These are phyloP conservation scores for Pyrenochaeta sp. DNA, from an alignment of 2,329 filamentous ascomycete genomes.

Conservation along the genomic window DNA sequence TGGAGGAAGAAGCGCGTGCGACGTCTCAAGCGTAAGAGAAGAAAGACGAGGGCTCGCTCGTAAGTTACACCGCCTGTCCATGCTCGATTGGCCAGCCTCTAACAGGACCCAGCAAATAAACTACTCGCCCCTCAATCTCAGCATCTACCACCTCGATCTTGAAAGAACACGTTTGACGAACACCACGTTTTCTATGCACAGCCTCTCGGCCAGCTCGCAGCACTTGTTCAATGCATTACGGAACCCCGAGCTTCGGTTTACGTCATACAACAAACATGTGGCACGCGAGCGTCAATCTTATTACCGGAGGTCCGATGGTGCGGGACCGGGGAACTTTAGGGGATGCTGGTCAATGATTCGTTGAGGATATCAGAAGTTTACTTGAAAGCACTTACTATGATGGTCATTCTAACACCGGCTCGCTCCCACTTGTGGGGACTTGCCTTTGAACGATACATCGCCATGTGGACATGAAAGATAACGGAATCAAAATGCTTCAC, in stretches of 20 bases:
- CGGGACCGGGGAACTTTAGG: conserved; percentile 34
- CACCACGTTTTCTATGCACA: conserved; percentile 34
- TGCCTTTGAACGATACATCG: conserved; percentile 47
- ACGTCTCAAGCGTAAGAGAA: conserved; percentile 99
- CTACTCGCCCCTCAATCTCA: conserved; percentile 55
- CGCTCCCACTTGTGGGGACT: conserved; percentile 28
- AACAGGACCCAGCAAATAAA: conserved; percentile 54
- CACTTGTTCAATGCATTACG: conserved; percentile 30
- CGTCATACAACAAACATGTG: conserved; percentile 34
- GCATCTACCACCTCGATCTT: conserved; percentile 41
- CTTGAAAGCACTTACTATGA: conserved; percentile 38
- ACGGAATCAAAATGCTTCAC: conserved; percentile 48
- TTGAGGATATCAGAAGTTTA: conserved; percentile 46
- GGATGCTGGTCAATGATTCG: conserved; percentile 44
- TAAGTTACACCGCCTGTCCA: no score
- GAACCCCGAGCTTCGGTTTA: conserved; percentile 24
- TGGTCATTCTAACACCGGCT: conserved; percentile 49
- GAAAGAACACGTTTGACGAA: conserved; percentile 37
- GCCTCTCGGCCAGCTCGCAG: conserved; percentile 29
- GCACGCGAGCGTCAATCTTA: conserved; percentile 34
- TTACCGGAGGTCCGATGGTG: conserved; percentile 32
- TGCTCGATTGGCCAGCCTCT: no score
- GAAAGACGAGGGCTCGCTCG: conserved; percentile 99
- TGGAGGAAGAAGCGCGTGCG: conserved; percentile 99
- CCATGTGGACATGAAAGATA: conserved; percentile 46